Base-by-base conservation (phyloP, 2,329 filamentous ascomycete species). In the Aphanocladium album region DNA sequence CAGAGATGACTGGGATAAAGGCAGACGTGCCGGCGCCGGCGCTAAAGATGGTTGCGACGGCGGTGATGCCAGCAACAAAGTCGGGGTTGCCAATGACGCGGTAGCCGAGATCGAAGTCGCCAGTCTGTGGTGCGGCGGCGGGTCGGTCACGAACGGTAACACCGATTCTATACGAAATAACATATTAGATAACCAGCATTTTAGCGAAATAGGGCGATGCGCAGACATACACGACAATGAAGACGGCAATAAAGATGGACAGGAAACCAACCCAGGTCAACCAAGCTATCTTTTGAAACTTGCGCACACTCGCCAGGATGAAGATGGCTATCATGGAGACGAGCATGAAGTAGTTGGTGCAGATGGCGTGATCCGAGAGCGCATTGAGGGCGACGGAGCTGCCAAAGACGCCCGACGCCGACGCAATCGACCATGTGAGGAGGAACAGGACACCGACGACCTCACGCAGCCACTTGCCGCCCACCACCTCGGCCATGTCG, bases 1-100 rank as follows among this genome's bases (percentile, higher is more conserved):
- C 86, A 0, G 81, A 83, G 57, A 88, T 88, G 61, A 89, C 83
- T 5, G 84, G 83, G 1, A 88, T 72, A 67, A 87, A 88, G 1
- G 83, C 83, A 0, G 80, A 82, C 0, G 84, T 86, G 19, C 81
- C 83, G 0, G 84, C 81, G 7, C 78, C 80, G 2, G 83, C 83
- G 60, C 82, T 80, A 71, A 87, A 85, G 63, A 88, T 86, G 2
- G 82, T 85, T 2, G 78, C 77, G 0, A 80, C 77, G 43, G 84
- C 82, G 0, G 80, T 81, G 65, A 88, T 85, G 8, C 82, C 85
- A 1, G 77, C 79, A 0, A 80, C 79, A 67, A 88, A 88, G 21
- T 75, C 79, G 0, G 85, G 83, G 64, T 81, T 72, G 8, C 77
- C 80, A 61, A 87, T 80, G 14, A 78, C 78, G 54, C 78, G 74